Evolutionary conservation across 2,329 filamentous ascomycete species (phyloP).

Genomic region (Scolecobasidium constrictum): DNA sequence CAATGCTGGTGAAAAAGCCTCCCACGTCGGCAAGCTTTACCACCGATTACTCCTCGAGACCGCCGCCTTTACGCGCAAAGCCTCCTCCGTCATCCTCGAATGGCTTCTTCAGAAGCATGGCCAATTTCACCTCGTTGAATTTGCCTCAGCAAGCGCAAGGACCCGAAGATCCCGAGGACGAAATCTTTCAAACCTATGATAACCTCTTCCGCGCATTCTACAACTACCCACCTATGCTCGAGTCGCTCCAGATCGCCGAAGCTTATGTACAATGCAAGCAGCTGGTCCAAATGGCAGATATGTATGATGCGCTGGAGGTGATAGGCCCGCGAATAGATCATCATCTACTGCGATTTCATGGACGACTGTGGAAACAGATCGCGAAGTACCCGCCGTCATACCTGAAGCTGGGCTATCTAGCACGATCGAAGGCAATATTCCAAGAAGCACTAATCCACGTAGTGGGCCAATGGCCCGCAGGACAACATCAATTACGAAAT

Average conservation of each 20-base stretch:
- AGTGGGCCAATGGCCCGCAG: slow-evolving; percentile 84
- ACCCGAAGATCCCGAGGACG: slow-evolving; percentile 31
- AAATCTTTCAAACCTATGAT: slow-evolving; percentile 83
- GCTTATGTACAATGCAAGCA: slow-evolving; percentile 93
- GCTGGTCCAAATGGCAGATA: slow-evolving; percentile 77
- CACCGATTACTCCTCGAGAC: slow-evolving; percentile 26
- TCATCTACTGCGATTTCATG: slow-evolving; percentile 85
- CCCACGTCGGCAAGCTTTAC: slow-evolving; percentile 14
- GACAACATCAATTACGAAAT: slow-evolving; percentile 63
- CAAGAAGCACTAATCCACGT: slow-evolving; percentile 79
- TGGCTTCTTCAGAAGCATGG: slow-evolving; percentile 78
- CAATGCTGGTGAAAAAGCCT: slow-evolving; percentile 82
- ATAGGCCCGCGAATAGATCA: slow-evolving; percentile 87
- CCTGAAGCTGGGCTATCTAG: slow-evolving; percentile 77
- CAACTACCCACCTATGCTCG: slow-evolving; percentile 75
- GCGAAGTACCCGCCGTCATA: slow-evolving; percentile 93
- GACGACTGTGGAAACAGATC: slow-evolving; percentile 87
- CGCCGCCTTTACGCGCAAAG: slow-evolving; percentile 50
- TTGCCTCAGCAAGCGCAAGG: slow-evolving; percentile 29
- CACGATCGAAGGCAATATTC: slow-evolving; percentile 68
- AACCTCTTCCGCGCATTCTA: slow-evolving; percentile 95
- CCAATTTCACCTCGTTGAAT: slow-evolving; percentile 56
- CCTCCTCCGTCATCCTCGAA: slow-evolving; percentile 41
- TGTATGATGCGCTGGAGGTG: slow-evolving; percentile 82
- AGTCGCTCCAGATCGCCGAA: slow-evolving; percentile 78